Conservation (phyloP, 2,329 filamentous ascomycete genomes). For the Akanthomyces uredinophilus region DNA sequence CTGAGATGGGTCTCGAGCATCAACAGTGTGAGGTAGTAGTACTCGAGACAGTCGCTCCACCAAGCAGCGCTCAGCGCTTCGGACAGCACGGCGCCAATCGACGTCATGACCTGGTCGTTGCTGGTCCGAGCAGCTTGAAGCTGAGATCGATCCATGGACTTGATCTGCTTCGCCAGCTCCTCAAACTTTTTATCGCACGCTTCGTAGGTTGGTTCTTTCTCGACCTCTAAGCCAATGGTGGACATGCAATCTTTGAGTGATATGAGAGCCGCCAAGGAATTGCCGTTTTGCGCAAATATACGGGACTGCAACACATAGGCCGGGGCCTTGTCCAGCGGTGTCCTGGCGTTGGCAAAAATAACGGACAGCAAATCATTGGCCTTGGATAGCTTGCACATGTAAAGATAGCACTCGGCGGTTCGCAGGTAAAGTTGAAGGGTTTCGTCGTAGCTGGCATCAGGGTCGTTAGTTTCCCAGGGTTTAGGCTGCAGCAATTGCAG, state of each 20-base stretch:
- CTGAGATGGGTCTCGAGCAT: conserved; percentile 63
- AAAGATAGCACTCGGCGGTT: conserved; percentile 77
- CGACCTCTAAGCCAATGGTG: conserved; percentile 63
- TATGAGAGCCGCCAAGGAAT: conserved; percentile 63
- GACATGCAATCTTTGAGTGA: conserved; percentile 66
- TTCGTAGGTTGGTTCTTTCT: conserved; percentile 63
- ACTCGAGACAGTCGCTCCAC: conserved; percentile 68
- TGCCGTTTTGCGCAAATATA: conserved; percentile 68
- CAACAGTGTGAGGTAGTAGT: conserved; percentile 64
- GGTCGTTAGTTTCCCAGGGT: conserved; percentile 65
- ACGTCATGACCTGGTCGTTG: conserved; percentile 51
- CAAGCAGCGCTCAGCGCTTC: conserved; percentile 67
- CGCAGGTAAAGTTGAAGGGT: conserved; percentile 74
- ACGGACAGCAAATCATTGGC: conserved; percentile 64
- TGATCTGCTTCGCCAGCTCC: conserved; percentile 53
- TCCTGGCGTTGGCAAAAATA: conserved; percentile 65
- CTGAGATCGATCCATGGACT: conserved; percentile 47
- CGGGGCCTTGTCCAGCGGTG: conserved; percentile 72
- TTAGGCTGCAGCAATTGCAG: conserved; percentile 72
- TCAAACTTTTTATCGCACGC: conserved; percentile 74
- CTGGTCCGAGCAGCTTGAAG: conserved; percentile 39
- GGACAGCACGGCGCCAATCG: conserved; percentile 63
- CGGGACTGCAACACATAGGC: conserved; percentile 80
- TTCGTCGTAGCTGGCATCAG: conserved; percentile 80
- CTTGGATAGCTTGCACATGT: conserved; percentile 65